phyloP scores from a whole-genome alignment of 1,284 basidiomycete genomes.

The Microbotryum violaceum region DNA sequence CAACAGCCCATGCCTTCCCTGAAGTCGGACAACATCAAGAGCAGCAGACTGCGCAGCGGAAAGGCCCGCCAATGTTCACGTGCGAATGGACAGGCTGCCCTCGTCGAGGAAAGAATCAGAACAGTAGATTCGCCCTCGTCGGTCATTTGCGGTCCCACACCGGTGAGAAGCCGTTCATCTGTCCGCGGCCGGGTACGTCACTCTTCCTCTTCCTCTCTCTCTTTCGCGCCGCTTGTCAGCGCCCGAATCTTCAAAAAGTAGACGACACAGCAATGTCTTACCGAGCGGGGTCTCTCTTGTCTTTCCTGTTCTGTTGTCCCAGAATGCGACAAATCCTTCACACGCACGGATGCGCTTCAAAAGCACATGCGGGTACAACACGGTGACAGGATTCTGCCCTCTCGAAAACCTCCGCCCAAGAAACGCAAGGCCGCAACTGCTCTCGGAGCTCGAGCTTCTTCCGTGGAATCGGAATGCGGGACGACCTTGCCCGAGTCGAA shows the following conservation, averaged over 20 bases:
- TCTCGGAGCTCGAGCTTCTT: conserved; percentile 1
- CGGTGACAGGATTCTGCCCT: conserved; percentile 36
- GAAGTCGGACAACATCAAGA: conserved; percentile 5
- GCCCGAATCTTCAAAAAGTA: no score
- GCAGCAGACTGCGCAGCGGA: conserved; percentile 4
- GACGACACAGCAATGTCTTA: not conserved
- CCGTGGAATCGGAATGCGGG: conserved; percentile 14
- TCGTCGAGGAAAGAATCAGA: conserved; percentile 69
- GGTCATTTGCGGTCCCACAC: conserved; percentile 83
- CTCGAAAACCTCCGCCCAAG: conserved; percentile 10
- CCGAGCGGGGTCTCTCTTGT: not conserved
- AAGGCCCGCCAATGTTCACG: conserved; percentile 48
- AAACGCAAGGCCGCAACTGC: conserved; percentile 15
- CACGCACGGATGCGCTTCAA: conserved; percentile 78
- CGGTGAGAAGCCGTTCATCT: conserved; percentile 85
- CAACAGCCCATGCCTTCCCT: conserved; percentile 27
- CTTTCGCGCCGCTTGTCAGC: not conserved
- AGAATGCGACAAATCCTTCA: conserved; percentile 92
- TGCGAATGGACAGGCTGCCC: conserved; percentile 81
- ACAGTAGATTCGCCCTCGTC: conserved; percentile 75
- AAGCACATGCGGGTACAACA: conserved; percentile 87
- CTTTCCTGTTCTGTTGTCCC: not conserved
- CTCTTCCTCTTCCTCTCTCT: conserved; percentile 1
- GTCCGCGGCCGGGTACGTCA: conserved; percentile 60
- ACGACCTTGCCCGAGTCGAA: conserved; percentile 5